Evolutionary conservation across 2,329 filamentous ascomycete species (phyloP), one percentile per base, ranked within the genome.

Genomic region (Aspergillus sp.): DNA sequence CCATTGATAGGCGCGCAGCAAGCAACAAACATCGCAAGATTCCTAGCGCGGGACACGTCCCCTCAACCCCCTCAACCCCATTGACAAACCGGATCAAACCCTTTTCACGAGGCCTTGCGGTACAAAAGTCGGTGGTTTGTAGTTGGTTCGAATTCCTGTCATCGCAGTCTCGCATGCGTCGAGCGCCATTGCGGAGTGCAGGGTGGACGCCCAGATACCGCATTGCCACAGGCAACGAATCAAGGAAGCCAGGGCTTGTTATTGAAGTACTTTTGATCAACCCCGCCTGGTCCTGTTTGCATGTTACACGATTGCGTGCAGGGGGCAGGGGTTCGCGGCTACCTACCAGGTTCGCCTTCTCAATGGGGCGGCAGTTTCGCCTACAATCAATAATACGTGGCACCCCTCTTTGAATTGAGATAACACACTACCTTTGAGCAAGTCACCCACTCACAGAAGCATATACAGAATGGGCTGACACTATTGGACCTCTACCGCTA

Each of bases 241-340:
- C 45, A 48, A 33, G 45, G 11, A 19, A 33, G n/a, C 23, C 23
- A 25, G 23, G 27, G 31, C 14, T 17, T 51, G 15, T 3, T 33
- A 51, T 40, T 40, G 27, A n/a, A 49, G 46, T 37, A 25, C 46
- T 31, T 49, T 40, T 21, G 48, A 41, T 51, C 48, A 51, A 51
- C 48, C 48, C 48, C 48, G 48, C 48, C 44, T 47, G 44, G 44
- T 25, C 5, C n/a, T 31, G 40, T 51, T 51, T 40, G 33, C 37
- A 51, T 7, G 48, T 19, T 21, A 51, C 8, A 35, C 27, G 19
- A 41, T 51, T 51, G 49, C 49, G n/a, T 52, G 49, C 39, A 52
- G 49, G 25, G 25, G 4, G 15, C 21, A 43, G 17, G 49, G 31
- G n/a, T 21, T 43, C 9, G 49, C 39, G 21, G 14, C 46, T 48